Base-by-base conservation (phyloP, 2,329 filamentous ascomycete species). In the Karstenula rhodostoma region DNA sequence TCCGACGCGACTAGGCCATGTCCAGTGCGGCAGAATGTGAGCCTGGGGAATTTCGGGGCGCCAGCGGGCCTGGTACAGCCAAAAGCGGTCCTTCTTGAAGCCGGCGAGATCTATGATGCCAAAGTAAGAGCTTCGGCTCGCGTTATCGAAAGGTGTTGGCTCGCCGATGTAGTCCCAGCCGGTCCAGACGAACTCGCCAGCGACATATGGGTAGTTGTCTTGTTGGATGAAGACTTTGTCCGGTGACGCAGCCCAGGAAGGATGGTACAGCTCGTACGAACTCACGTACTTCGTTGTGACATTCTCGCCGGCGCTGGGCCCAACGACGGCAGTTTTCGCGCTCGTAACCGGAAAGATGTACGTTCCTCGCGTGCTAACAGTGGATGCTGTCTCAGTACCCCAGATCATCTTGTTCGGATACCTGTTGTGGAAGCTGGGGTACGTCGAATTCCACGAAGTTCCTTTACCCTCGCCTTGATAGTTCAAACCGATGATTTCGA, bases 21-120 rank as follows among this genome's bases (percentile, higher is more conserved):
- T 85, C 85, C 85, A 87, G 66, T 86, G 85, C 2, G 85, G 85
- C 0, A 86, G 77, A 19, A 87, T 81, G 64, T 86, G 84, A 3
- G 83, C 84, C 72, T 82, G 79, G 1, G 65, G 72, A 0, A 84
- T 56, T 17, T 83, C 80, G 0, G 84, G 76, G 2, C 80, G 74
- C 85, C 85, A 87, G 8, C 83, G 80, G 0, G 84, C 71, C 65
- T 86, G 85, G 61, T 87, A 87, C 4, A 86, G 66, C 63, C 80
- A 86, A 69, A 82, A 87, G 1, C 85, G 77, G 59, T 87, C 84
- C 70, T 87, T 87, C 57, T 77, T 79, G 72, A 87, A 87, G 0
- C 85, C 85, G 0, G 85, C 85, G 7, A 87, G 74, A 57, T 87
- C 85, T 32, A 87, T 79, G 59, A 87, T 85, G 10, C 85, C 85